Percentiles rank a stretch among this genome's conserved stretches.
Conservation (phyloP, 129 eudicot species). For the Artemisia annua region DNA sequence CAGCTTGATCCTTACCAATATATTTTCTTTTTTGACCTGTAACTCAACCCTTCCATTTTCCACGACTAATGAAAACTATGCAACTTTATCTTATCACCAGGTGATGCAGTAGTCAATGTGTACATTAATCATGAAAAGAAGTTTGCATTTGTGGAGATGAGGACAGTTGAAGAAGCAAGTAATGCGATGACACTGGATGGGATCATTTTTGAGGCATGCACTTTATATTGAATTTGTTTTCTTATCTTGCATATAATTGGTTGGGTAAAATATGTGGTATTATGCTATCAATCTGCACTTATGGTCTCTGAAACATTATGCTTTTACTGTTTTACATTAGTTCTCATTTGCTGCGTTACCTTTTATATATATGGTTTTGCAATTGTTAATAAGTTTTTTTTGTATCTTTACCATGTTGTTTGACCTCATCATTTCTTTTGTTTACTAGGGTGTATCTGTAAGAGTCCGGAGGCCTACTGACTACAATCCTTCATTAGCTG, state of each 20-base stretch:
- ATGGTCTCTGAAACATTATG: background rate
- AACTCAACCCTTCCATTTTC: too few species aligned
- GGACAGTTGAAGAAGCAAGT: constrained; percentile 95
- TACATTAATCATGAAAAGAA: constrained; percentile 94
- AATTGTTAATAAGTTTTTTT: too few species aligned
- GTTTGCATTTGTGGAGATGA: constrained; percentile 98
- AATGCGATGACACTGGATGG: constrained; percentile 90
- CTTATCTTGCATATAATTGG: background rate
- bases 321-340: background rate
- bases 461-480: constrained; percentile 90
- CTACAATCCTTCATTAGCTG: constrained; percentile 89
- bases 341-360: background rate
- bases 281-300: background rate
- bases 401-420: background rate
- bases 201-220: constrained; percentile 74
- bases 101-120: constrained; percentile 93
- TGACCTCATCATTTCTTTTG: constrained; percentile 18
- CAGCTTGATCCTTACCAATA: too few species aligned
- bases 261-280: background rate
- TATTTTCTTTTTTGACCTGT: too few species aligned
- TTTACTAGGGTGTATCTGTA: constrained; percentile 79
- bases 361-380: background rate
- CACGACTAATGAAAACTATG: background rate
- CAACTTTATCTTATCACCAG: constrained; percentile 34
- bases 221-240: background rate